Evolutionary conservation across 768 basidiomycete species (phyloP), one percentile per base, ranked within the genome.

Genomic region (Trametopsis cervina): DNA sequence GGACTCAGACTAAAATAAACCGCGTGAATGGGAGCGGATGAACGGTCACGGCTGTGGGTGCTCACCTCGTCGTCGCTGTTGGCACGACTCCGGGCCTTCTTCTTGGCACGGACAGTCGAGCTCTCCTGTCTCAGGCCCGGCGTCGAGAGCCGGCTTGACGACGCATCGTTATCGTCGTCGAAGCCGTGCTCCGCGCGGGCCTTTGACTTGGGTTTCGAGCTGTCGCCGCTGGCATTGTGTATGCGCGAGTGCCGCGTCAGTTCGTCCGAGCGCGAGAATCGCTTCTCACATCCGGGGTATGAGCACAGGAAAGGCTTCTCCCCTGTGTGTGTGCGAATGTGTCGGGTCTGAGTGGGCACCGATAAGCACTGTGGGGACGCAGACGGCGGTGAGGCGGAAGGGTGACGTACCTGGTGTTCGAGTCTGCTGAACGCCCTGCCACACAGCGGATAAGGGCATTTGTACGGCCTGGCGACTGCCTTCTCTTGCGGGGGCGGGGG

Each of bases 221-320:
- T 39, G 36, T 35, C 41, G 38, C 41, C 38, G 38, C 39, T 44
- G 25, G 51, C 44, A 62, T 80, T 81, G 67, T 99, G 95, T 56
- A 98, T 99, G 40, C 95, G 80, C 0, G 89, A 86, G 61, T 99
- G 95, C 49, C 95, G 79, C 23, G 95, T 99, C 54, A 99, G 80
- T 68, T 99, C 95, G 72, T 99, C 95, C n/a, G 90, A 92, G 50
- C 95, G 84, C 15, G 90, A 93, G 67, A 99, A 99, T 4, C 93
- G 86, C 66, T 98, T 99, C 67, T 96, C 94, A 76, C 95, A 99
- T n/a, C 83, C 80, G 3, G 89, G 82, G 64, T 84, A 89, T 1
- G 81, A 84, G 77, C 95, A 99, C 18, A 80, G 77, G 59, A 97
- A 97, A 2, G 95, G 95, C 58, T 96, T 97, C 69, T 99, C 95